Evolutionary conservation across 2,329 filamentous ascomycete genomes (phyloP).

Genomic region (Monosporascus sp.): DNA sequence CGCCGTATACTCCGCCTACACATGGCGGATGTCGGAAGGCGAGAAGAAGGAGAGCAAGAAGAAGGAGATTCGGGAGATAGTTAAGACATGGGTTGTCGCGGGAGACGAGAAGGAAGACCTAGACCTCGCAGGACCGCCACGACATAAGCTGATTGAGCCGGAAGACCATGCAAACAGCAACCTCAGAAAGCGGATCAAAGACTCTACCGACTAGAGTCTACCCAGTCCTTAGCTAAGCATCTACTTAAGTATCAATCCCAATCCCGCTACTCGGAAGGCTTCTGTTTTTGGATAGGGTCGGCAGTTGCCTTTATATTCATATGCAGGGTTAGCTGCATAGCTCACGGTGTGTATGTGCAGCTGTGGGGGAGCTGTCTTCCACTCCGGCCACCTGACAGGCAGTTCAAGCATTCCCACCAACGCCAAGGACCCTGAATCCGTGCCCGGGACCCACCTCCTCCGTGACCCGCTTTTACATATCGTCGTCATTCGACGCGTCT

Average conservation of each 20-base stretch:
- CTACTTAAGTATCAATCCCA: no score
- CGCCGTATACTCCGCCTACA: conserved; percentile 69
- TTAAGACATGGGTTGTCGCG: conserved; percentile 66
- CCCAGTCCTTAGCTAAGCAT: no score
- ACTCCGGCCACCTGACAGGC: conserved; percentile 1
- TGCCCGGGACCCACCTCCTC: no score
- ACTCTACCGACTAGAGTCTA: neutral
- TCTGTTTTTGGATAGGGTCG: no score
- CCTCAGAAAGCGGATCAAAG: conserved; percentile 16
- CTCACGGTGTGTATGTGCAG: no score
- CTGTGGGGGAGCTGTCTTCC: conserved; percentile 1
- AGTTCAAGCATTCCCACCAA: no score
- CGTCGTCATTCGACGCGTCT: neutral
- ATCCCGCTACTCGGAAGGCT: no score
- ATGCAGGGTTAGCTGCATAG: no score
- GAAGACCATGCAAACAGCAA: conserved; percentile 9
- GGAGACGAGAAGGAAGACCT: conserved; percentile 26
- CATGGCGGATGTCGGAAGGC: conserved; percentile 64
- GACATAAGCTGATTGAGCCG: neutral
- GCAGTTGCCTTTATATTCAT: no score
- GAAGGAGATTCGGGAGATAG: conserved; percentile 62
- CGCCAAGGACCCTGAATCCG: no score
- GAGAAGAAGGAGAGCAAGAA: conserved; percentile 56
- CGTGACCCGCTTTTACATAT: neutral
- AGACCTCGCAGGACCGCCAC: conserved; percentile 9